These are phyloP conservation scores for Tephrocybe sp. DNA, from an alignment of 768 basidiomycete genomes.

Conservation along the genomic window DNA sequence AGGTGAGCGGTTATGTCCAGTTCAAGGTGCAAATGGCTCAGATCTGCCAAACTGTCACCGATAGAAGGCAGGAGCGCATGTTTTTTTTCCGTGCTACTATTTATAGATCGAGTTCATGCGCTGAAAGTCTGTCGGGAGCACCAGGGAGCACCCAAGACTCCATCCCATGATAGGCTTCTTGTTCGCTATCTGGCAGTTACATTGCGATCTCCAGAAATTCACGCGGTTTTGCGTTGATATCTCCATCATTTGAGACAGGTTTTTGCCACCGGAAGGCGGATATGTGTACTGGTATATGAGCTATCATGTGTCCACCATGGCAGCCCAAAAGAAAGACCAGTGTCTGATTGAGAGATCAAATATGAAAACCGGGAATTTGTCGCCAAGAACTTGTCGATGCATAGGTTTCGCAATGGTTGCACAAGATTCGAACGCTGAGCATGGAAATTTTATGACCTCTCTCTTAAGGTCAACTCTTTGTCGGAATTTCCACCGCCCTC, in stretches of 20 bases:
- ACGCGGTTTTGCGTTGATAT: not conserved
- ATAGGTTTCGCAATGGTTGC: not conserved
- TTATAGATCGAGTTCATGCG: conserved; percentile 4
- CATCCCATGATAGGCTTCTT: conserved; percentile 1
- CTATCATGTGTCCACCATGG: too few species aligned
- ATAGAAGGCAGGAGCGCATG: conserved; percentile 14
- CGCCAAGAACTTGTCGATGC: too few species aligned
- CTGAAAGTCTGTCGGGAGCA: not conserved
- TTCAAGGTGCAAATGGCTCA: not conserved
- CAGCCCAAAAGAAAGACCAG: too few species aligned
- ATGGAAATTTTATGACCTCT: conserved; percentile 1
- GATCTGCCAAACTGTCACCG: conserved; percentile 4
- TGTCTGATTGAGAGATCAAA: too few species aligned
- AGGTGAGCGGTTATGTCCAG: not conserved
- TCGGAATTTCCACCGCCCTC: conserved; percentile 4
- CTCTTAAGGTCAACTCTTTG: not conserved
- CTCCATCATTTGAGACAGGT: too few species aligned
- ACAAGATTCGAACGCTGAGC: not conserved
- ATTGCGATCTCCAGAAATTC: not conserved
- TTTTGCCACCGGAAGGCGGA: too few species aligned
- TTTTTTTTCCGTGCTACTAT: conserved; percentile 1
- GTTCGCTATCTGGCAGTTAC: not conserved
- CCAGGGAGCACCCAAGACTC: not conserved
- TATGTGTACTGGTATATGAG: too few species aligned
- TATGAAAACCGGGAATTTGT: too few species aligned